These are phyloP conservation scores for Magnusiomyces sp. DNA, from an alignment of 1,139 yeast species.

Conservation along the genomic window DNA sequence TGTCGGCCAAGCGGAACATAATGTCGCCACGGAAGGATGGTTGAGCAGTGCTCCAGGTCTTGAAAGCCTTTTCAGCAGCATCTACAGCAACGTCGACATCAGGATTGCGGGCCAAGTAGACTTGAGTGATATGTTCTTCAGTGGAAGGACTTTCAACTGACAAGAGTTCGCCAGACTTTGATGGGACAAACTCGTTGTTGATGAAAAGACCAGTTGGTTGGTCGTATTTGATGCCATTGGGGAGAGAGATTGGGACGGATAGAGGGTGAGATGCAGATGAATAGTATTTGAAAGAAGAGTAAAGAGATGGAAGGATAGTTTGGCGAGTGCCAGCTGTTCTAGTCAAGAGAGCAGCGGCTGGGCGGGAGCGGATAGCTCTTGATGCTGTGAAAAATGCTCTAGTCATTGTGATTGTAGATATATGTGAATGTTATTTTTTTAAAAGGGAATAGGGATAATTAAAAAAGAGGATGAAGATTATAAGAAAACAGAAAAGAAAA, in stretches of 20 bases:
- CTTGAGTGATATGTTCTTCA: conserved; percentile 55
- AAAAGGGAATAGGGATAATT: background rate
- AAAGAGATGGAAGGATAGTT: conserved; percentile 5
- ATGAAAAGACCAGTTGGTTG: conserved; percentile 78
- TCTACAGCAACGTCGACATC: conserved; percentile 74
- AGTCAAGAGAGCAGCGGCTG: background rate
- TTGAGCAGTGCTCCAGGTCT: conserved; percentile 36
- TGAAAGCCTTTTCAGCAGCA: conserved; percentile 65
- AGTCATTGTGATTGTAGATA: conserved; percentile 5
- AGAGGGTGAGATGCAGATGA: conserved; percentile 6
- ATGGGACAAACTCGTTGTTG: conserved; percentile 56
- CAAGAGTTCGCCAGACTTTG: conserved; percentile 43
- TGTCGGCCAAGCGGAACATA: conserved; percentile 43
- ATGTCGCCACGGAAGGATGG: conserved; percentile 43
- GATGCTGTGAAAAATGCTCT: conserved; percentile 12
- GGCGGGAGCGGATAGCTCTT: conserved; percentile 8
- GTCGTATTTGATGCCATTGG: conserved; percentile 46
- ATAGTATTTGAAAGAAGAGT: conserved; percentile 1
- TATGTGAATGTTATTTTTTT: background rate
- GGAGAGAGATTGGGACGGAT: conserved; percentile 35
- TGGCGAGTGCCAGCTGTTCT: background rate
- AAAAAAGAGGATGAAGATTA: background rate
- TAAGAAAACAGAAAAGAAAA: background rate
- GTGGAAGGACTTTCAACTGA: conserved; percentile 61
- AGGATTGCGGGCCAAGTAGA: conserved; percentile 54